Conservation (phyloP, 768 basidiomycete species). For the Hericium rajendrae region DNA sequence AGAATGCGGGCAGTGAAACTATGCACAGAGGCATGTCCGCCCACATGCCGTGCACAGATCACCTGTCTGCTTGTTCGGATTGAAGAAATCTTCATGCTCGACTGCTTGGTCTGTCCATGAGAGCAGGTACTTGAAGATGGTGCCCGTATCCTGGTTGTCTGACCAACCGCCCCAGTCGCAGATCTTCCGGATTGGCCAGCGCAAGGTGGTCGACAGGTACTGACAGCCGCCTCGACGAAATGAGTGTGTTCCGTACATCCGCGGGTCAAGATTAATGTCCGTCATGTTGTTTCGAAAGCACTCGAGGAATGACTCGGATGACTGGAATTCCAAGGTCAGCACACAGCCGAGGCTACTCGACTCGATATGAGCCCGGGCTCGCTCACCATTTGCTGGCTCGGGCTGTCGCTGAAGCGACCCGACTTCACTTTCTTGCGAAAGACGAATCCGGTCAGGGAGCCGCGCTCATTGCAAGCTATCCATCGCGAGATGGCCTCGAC, state of each 20-base stretch:
- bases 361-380: too few relatives aligned
- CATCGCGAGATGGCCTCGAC: too few relatives aligned
- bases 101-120: slow-evolving; percentile 30
- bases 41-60: slow-evolving; percentile 22
- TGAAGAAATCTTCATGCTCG: slow-evolving; percentile 28
- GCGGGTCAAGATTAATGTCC: slow-evolving; percentile 28
- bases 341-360: too few relatives aligned
- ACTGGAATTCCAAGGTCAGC: too few relatives aligned
- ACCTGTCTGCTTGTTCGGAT: slow-evolving; percentile 19
- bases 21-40: too few relatives aligned
- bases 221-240: slow-evolving; percentile 32
- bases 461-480: too few relatives aligned
- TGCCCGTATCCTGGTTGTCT: slow-evolving; percentile 26
- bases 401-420: too few relatives aligned
- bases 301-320: slow-evolving; percentile 28
- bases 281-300: slow-evolving; percentile 31
- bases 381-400: too few relatives aligned
- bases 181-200: slow-evolving; percentile 28
- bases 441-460: too few relatives aligned
- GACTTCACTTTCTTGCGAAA: too few relatives aligned
- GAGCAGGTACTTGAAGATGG: slow-evolving; percentile 34
- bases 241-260: slow-evolving; percentile 31
- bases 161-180: slow-evolving; percentile 41
- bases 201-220: too few relatives aligned
- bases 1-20: too few relatives aligned